A percentile compares a stretch with the other conserved stretches of the same genome.
Conservation (phyloP, 2,329 filamentous ascomycete species). For the Didymella exigua region DNA sequence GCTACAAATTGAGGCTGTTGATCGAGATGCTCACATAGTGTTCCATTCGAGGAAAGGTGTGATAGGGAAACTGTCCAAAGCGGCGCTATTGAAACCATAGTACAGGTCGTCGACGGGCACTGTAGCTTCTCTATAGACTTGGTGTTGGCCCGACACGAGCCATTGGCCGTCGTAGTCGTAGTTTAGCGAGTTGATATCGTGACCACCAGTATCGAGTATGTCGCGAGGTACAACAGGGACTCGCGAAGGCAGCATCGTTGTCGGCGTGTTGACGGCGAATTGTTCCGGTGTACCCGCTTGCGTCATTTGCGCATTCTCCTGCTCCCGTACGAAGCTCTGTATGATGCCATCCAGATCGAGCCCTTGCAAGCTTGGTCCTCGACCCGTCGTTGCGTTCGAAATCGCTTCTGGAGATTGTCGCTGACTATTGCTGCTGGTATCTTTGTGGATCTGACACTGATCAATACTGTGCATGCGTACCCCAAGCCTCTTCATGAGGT, state of each 20-base stretch:
- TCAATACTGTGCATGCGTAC: conserved; percentile 23
- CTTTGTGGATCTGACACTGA: conserved; percentile 26
- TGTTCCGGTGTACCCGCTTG: conserved; percentile 14
- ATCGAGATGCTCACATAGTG: conserved; percentile 3
- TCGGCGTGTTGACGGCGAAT: conserved; percentile 1
- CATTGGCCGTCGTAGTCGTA: conserved; percentile 23
- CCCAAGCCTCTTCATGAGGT: conserved; percentile 54
- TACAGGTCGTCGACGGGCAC: conserved; percentile 33
- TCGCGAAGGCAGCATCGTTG: conserved; percentile 11
- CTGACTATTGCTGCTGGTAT: conserved; percentile 1
- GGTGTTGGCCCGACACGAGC: conserved; percentile 18
- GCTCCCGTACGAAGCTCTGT: conserved; percentile 50
- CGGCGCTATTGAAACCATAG: conserved; percentile 36
- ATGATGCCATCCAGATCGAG: conserved; percentile 53
- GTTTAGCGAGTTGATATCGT: neutral
- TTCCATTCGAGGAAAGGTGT: conserved; percentile 23
- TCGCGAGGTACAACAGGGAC: neutral
- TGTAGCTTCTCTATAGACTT: conserved; percentile 18
- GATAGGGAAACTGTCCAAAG: conserved; percentile 32
- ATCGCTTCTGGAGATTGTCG: conserved; percentile 9
- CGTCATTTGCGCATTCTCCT: conserved; percentile 24
- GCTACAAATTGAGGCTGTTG: neutral
- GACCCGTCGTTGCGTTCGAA: conserved; percentile 16
- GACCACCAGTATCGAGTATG: neutral
- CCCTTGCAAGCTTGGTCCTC: conserved; percentile 34